Conservation (phyloP, 2,329 filamentous ascomycete genomes). For the Exophiala sp. region DNA sequence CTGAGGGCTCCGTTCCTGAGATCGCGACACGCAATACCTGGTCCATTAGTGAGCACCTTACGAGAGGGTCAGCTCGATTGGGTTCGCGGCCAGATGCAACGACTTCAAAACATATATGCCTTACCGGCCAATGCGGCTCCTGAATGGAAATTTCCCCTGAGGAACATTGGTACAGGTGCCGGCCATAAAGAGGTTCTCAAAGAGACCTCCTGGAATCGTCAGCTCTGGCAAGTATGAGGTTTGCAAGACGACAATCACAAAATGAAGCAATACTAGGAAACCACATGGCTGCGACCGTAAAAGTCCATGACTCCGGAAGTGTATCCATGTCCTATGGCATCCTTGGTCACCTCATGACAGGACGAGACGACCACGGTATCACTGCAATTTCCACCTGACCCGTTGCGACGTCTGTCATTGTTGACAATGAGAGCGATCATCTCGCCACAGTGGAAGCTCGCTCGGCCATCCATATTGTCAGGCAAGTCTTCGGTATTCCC, state of each 20-base stretch:
- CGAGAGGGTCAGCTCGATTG: constrained; percentile 17
- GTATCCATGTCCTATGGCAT: not conserved
- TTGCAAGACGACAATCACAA: not conserved
- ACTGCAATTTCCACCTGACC: no score
- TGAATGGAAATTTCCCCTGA: constrained; percentile 1
- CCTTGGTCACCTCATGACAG: no score
- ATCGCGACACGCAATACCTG: not conserved
- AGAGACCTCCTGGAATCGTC: not conserved
- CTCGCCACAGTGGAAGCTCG: no score
- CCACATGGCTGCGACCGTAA: not conserved
- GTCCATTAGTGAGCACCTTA: constrained; percentile 10
- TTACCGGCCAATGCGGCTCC: constrained; percentile 1
- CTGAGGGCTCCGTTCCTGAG: constrained; percentile 2
- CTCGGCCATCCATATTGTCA: no score
- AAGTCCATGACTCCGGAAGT: not conserved
- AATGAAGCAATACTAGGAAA: not conserved
- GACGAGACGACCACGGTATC: no score
- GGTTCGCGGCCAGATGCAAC: constrained; percentile 13
- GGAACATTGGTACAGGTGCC: not conserved
- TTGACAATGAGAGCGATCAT: no score
- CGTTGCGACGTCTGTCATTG: no score
- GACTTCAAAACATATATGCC: constrained; percentile 21
- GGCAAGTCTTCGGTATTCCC: no score
- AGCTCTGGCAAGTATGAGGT: not conserved
- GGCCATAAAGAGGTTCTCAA: not conserved